Evolutionary conservation across 441 rosid genomes (phyloP), one percentile per base, ranked within the genome.

Genomic region (Pelargonium cotyledonis): DNA sequence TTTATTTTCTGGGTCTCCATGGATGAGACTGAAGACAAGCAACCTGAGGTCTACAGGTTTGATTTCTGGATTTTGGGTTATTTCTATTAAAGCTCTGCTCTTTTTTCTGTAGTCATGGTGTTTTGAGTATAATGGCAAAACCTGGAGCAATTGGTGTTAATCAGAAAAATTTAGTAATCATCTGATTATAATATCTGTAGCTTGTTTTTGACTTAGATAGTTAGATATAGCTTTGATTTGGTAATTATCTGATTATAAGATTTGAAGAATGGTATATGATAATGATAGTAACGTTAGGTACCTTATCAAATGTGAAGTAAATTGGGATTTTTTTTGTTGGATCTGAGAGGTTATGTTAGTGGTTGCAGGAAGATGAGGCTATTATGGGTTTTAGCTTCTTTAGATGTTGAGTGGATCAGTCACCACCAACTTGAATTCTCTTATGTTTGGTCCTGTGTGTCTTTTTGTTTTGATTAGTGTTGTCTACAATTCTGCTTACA

Each of bases 1-100:
- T 31, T 31, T 31, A 31, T 31, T 31, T 31, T 47, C 66, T 3
- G 35, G 35, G 23, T 26, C 35, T 8, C 8, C 12, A 66, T 66
- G 55, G 58, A 66, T 19, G 69, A 66, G 47, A 55, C 7, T 21
- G 12, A n/a, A 26, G 9, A 55, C 11, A 47, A 38, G 38, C 40
- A 51, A 1, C 35, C 69, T 10, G 69, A 66, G 31, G 47, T 47
- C 2, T 16, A 55, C 58, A 66, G 69, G 69, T 66, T 66, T 16
- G 31, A 15, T 21, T 9, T 11, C 57, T 46, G 21, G 3, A 53
- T 47, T 51, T 51, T 35, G 23, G n/a, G 43, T 46, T 51, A 18
- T 49, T 67, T 49, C 62, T 5, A 12, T 67, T 15, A 8, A 26
- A 53, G 11, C 7, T 8, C 38, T 53, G 57, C 7, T 51, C n/a